phyloP scores from a whole-genome alignment of 192 early-diverging fungal species.

The Rhizophagus clarus region DNA sequence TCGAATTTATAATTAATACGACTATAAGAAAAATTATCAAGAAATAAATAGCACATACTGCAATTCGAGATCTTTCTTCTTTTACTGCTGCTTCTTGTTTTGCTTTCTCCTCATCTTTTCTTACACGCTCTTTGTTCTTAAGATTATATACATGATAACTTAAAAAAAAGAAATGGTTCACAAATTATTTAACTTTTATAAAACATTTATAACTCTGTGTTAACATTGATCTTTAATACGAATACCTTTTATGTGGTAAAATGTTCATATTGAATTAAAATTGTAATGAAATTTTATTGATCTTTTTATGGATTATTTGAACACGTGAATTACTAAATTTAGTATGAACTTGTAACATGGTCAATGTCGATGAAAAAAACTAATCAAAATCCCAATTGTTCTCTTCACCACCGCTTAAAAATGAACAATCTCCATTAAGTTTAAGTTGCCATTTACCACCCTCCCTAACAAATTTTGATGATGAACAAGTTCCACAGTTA shows the following conservation, averaged over 20 bases:
- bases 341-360: no score
- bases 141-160: constrained; percentile 81
- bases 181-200: neutral
- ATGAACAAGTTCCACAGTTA: constrained; percentile 4
- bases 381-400: no score
- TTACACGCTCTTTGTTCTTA: constrained; percentile 69
- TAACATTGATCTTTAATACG: neutral
- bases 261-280: constrained; percentile 54
- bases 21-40: neutral
- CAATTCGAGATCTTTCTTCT: constrained; percentile 47
- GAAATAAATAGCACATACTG: constrained; percentile 46
- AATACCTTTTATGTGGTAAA: constrained; percentile 66
- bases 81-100: constrained; percentile 55
- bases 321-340: no score
- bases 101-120: constrained; percentile 70
- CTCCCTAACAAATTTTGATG: neutral
- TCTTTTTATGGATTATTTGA: no score
- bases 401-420: no score
- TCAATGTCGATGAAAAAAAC: no score
- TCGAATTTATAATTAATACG: neutral
- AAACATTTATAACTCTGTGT: neutral
- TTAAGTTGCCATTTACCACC: no score
- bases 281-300: no score
- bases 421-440: no score
- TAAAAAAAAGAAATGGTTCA: neutral